Evolutionary conservation across 495 filamentous ascomycete genomes (phyloP).

Genomic region (Trichoderma reesei): DNA sequence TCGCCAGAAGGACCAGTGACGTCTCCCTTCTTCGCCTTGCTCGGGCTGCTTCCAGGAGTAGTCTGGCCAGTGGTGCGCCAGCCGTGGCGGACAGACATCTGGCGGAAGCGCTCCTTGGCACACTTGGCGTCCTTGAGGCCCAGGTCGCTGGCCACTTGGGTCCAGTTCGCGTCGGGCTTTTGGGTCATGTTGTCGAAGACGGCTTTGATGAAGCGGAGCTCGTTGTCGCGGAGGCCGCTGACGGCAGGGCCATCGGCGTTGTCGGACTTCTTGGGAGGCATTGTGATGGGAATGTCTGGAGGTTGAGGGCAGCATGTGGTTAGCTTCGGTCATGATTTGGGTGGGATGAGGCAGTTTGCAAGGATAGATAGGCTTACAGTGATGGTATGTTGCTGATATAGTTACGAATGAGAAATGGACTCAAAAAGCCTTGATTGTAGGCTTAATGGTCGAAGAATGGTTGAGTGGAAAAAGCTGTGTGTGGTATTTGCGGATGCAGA

Average conservation of each 20-base stretch:
- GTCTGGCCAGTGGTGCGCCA: slow-evolving; percentile 12
- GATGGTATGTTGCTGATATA: too few species aligned
- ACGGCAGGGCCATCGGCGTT: slow-evolving; percentile 7
- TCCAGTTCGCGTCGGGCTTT: slow-evolving; percentile 16
- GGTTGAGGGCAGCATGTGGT: neutral
- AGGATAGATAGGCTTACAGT: too few species aligned
- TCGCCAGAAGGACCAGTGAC: neutral
- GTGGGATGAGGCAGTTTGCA: too few species aligned
- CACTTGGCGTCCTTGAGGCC: slow-evolving; percentile 13
- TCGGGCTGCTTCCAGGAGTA: neutral
- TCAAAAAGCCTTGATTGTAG: too few species aligned
- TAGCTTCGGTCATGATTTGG: neutral
- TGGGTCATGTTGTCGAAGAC: slow-evolving; percentile 15
- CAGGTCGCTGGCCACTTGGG: slow-evolving; percentile 8
- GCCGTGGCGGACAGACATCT: slow-evolving; percentile 15
- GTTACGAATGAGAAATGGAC: too few species aligned
- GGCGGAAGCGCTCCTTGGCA: slow-evolving; percentile 16
- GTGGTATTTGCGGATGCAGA: neutral
- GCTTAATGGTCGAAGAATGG: too few species aligned
- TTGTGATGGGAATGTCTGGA: neutral
- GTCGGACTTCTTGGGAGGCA: slow-evolving; percentile 17
- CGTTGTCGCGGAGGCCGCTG: slow-evolving; percentile 8
- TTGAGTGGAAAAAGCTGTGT: neutral
- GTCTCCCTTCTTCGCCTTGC: neutral
- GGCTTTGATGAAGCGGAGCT: slow-evolving; percentile 15